phyloP scores from a whole-genome alignment of 306 rosid genomes.

The Corylus heterophylla region DNA sequence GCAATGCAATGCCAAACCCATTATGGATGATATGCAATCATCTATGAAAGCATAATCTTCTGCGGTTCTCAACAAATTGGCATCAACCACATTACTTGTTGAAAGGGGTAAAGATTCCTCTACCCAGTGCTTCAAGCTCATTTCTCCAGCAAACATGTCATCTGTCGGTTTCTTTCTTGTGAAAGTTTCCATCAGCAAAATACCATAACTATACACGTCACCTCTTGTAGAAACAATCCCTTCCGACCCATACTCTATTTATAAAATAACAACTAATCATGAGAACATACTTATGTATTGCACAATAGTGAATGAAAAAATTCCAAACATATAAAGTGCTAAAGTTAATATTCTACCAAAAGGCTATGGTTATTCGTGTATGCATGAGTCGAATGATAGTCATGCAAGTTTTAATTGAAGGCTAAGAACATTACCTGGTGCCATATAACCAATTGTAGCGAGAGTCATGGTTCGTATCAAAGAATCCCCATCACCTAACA shows the following conservation, averaged over 20 bases:
- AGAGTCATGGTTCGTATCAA: too few relatives aligned
- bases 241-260: not conserved
- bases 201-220: constrained; percentile 29
- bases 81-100: constrained; percentile 5
- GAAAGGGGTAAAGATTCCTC: not conserved
- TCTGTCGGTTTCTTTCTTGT: constrained; percentile 23
- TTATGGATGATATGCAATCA: too few relatives aligned
- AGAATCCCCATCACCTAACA: too few relatives aligned
- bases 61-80: not conserved
- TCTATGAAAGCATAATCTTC: not conserved
- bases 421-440: constrained; percentile 3
- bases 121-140: constrained; percentile 22
- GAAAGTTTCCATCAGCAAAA: constrained; percentile 16
- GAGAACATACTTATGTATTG: not conserved
- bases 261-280: not conserved
- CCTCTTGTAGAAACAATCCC: not conserved
- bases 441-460: too few relatives aligned
- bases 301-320: too few relatives aligned
- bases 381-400: not conserved
- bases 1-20: too few relatives aligned
- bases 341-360: too few relatives aligned
- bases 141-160: constrained; percentile 16
- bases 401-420: not conserved
- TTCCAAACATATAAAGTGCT: too few relatives aligned
- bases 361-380: too few relatives aligned